Conservation (phyloP, 1,284 basidiomycete genomes). For the Boletellus deceptivus region DNA sequence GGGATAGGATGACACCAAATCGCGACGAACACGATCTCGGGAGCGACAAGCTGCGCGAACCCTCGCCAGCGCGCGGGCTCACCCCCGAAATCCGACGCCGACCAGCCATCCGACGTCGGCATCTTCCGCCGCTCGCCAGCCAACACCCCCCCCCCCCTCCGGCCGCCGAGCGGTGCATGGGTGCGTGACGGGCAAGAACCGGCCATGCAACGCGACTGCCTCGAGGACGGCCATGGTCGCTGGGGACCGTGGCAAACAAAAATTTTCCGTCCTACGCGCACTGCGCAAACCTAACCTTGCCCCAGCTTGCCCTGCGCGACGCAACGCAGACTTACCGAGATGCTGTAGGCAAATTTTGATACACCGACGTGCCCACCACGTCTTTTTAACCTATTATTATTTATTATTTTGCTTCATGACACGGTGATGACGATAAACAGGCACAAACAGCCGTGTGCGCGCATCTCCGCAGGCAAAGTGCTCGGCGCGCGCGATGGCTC, state of each 20-base stretch:
- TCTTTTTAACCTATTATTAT: conserved; percentile 14
- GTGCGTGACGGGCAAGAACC: conserved; percentile 19
- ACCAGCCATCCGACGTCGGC: conserved; percentile 14
- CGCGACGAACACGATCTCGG: conserved; percentile 25
- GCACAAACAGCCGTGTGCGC: conserved; percentile 35
- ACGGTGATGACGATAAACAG: conserved; percentile 20
- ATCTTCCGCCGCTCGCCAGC: conserved; percentile 8
- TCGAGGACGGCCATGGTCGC: conserved; percentile 28
- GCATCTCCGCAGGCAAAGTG: not conserved
- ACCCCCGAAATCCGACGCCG: conserved; percentile 13
- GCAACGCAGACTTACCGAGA: conserved; percentile 15
- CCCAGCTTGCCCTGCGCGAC: conserved; percentile 19
- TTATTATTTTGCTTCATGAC: conserved; percentile 13
- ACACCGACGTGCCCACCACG: conserved; percentile 9
- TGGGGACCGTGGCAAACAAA: conserved; percentile 24
- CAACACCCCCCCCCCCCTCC: too few species aligned
- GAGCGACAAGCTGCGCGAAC: conserved; percentile 21
- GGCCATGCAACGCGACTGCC: conserved; percentile 31
- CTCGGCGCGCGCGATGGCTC: conserved; percentile 57
- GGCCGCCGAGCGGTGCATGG: not conserved
- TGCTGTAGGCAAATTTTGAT: conserved; percentile 16
- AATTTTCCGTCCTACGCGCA: conserved; percentile 31
- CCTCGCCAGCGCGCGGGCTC: not conserved
- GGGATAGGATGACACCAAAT: conserved; percentile 15
- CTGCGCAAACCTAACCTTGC: conserved; percentile 33